Base-by-base conservation (phyloP, 2,329 filamentous ascomycete genomes). In the Pseudocercospora vitis region DNA sequence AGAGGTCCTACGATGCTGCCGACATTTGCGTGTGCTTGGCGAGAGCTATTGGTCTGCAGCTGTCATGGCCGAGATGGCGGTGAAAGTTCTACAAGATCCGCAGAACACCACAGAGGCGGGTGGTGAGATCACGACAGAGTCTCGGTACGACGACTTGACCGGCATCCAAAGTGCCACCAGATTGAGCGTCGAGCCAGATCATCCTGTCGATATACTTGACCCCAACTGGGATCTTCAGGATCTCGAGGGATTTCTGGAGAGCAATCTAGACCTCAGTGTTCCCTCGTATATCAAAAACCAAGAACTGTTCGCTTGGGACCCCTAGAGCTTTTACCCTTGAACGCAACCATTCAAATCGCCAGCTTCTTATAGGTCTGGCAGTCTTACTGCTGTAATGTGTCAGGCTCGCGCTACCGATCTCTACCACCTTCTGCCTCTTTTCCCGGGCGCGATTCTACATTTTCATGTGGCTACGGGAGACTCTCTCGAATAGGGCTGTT, bases 231-330 rank as follows among this genome's bases (percentile, higher is more conserved):
- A 53, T 35, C 7, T 54, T 3, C 37, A 50, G 14, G 51, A 52
- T 23, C 48, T 55, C 29, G 52, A 58, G 16, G 39, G 31, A 14
- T 18, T 57, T 37, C 29, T 57, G 16, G 51, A 54, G 37, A 42
- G 39, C 24, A 51, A 48, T 23, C 46, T 58, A 7, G 55, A 58
- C 39, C 55, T 53, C 2, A 58, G 52, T 37, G 53, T 52, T 12
- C 48, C 52, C 24, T 50, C 42, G 31, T 40, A 47, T 18, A 47
- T 48, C 19, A 44, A 26, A 26, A 42, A 52, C 19, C 37, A 40
- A 23, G 35, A 39, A 14, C 19, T 39, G 7, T 39, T 39, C 35
- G n/a, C n/a, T n/a, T n/a, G n/a, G n/a, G n/a, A n/a, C n/a, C n/a
- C n/a, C n/a, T n/a, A n/a, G n/a, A n/a, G n/a, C n/a, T n/a, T n/a